Evolutionary conservation across 192 early-diverging fungal species (phyloP).

Genomic region (Entomortierella chlamydospora): DNA sequence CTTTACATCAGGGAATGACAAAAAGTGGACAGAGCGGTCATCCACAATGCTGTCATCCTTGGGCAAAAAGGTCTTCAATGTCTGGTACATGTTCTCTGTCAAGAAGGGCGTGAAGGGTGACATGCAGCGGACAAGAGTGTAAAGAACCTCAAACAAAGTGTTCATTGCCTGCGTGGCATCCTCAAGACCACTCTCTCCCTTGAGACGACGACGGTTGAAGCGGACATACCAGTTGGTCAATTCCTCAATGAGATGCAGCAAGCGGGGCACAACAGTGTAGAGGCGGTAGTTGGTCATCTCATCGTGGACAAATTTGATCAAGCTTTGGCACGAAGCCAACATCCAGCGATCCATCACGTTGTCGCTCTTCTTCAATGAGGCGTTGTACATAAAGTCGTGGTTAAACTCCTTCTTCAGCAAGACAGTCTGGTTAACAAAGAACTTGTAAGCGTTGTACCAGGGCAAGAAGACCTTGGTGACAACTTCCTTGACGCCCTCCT

Average conservation of each 20-base stretch:
- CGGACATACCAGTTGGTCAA: slow-evolving; percentile 99
- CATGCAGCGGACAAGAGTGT: slow-evolving; percentile 92
- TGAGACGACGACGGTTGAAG: slow-evolving; percentile 97
- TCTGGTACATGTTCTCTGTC: slow-evolving; percentile 98
- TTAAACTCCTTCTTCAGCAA: slow-evolving; percentile 89
- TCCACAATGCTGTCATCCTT: slow-evolving; percentile 69
- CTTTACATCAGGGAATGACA: slow-evolving; percentile 92
- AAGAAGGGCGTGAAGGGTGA: slow-evolving; percentile 98
- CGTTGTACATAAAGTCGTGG: slow-evolving; percentile 86
- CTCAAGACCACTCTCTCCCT: slow-evolving; percentile 92
- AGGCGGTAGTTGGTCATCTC: slow-evolving; percentile 97
- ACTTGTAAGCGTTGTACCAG: slow-evolving; percentile 99
- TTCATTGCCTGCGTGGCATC: slow-evolving; percentile 90
- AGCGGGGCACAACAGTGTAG: slow-evolving; percentile 96
- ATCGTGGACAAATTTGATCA: slow-evolving; percentile 92
- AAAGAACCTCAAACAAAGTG: slow-evolving; percentile 95
- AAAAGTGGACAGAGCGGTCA: slow-evolving; percentile 92
- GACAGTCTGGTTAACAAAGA: slow-evolving; percentile 92
- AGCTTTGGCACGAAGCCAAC: slow-evolving; percentile 91
- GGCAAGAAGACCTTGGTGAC: slow-evolving; percentile 95
- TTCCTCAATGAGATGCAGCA: slow-evolving; percentile 90
- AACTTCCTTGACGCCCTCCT: slow-evolving; percentile 97
- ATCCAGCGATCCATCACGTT: slow-evolving; percentile 99
- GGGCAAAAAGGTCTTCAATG: slow-evolving; percentile 82
- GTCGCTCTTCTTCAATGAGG: slow-evolving; percentile 70